These are phyloP conservation scores for Brassica incana DNA, from an alignment of 345 rosid species.

Conservation along the genomic window DNA sequence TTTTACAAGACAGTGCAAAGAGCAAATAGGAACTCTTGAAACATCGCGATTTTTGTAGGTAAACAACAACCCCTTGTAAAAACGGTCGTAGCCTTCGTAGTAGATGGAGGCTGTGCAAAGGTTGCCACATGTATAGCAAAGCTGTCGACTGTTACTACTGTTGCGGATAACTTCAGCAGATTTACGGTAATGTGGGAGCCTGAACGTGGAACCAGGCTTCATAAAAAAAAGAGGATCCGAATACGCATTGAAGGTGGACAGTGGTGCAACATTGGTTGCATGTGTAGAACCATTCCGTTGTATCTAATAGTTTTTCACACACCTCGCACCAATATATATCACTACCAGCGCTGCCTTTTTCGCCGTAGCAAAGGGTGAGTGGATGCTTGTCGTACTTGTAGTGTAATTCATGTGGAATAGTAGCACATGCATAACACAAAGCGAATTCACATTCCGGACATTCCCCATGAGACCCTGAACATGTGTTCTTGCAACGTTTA, in stretches of 20 bases:
- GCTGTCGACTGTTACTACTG: background rate
- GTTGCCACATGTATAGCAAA: background rate
- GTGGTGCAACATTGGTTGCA: background rate
- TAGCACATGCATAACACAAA: background rate
- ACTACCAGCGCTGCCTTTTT: background rate
- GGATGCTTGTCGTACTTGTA: background rate
- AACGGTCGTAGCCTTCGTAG: background rate
- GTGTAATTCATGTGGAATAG: background rate
- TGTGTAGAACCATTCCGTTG: background rate
- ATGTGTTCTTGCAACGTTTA: background rate
- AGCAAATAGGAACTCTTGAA: background rate
- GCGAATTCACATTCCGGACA: background rate
- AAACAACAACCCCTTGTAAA: background rate
- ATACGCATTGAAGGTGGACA: background rate
- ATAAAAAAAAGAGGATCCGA: background rate
- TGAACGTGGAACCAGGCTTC: background rate
- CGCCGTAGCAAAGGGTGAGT: background rate
- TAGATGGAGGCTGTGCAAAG: background rate
- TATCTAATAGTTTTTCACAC: background rate
- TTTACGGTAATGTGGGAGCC: background rate
- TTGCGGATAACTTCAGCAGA: background rate
- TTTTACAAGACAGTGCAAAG: background rate
- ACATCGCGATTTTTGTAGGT: background rate
- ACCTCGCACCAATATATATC: background rate
- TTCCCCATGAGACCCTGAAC: background rate